These are phyloP conservation scores for Marasmius fiardii DNA, from an alignment of 1,284 basidiomycete species.

Conservation along the genomic window DNA sequence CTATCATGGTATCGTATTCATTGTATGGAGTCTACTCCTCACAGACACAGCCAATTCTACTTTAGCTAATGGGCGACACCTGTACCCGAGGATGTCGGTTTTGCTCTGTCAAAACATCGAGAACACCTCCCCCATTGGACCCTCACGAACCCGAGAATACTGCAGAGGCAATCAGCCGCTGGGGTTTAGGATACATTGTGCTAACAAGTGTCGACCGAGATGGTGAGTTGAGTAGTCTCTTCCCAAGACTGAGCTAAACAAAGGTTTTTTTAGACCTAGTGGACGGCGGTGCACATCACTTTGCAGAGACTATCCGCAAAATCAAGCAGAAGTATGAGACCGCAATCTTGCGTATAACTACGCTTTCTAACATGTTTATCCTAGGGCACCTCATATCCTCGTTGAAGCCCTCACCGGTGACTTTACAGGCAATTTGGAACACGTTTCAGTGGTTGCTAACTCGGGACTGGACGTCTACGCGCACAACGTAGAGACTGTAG, in stretches of 20 bases:
- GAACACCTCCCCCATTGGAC: constrained; percentile 86
- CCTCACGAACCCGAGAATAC: constrained; percentile 98
- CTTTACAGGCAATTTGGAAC: constrained; percentile 77
- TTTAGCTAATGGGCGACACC: constrained; percentile 97
- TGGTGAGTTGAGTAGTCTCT: constrained; percentile 46
- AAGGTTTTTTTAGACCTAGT: constrained; percentile 61
- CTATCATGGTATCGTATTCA: constrained; percentile 82
- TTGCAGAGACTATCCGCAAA: constrained; percentile 91
- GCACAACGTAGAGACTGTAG: constrained; percentile 96
- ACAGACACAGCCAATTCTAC: neutral
- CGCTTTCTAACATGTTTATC: neutral
- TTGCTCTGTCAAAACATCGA: constrained; percentile 96
- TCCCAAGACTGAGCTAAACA: constrained; percentile 1
- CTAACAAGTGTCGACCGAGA: constrained; percentile 97
- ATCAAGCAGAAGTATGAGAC: constrained; percentile 86
- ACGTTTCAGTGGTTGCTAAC: constrained; percentile 81
- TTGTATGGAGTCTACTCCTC: neutral
- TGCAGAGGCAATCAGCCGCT: constrained; percentile 96
- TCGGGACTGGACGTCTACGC: constrained; percentile 98
- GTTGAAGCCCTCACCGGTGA: constrained; percentile 98
- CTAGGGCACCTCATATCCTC: constrained; percentile 88
- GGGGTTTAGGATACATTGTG: constrained; percentile 99
- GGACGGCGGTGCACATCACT: constrained; percentile 92
- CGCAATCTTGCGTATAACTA: constrained; percentile 5
- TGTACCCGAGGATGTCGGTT: constrained; percentile 98